A percentile compares a stretch with the other conserved stretches of the same genome.
phyloP scores from a whole-genome alignment of 1,139 yeast genomes.

The Taphrina flavorubra region DNA sequence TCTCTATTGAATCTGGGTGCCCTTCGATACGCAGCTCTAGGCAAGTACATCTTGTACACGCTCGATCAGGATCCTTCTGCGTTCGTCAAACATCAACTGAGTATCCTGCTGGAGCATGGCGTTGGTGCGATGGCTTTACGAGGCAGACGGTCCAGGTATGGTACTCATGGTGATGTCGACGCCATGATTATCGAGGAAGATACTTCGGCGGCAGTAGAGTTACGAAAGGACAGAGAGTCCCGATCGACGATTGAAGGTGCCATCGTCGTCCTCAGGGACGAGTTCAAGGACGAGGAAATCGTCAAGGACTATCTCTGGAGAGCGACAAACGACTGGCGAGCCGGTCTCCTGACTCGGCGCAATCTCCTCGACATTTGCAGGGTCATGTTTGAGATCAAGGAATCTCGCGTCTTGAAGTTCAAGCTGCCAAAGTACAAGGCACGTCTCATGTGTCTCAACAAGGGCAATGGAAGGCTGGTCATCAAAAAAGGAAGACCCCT shows the following conservation, averaged over 20 bases:
- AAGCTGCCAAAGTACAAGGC: conserved; percentile 71
- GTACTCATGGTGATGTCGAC: conserved; percentile 46
- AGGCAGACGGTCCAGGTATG: conserved; percentile 54
- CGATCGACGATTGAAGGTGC: conserved; percentile 66
- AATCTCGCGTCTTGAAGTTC: conserved; percentile 65
- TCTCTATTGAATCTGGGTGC: conserved; percentile 79
- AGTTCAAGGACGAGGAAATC: conserved; percentile 68
- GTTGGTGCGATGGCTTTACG: conserved; percentile 73
- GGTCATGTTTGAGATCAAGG: conserved; percentile 68
- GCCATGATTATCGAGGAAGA: conserved; percentile 57
- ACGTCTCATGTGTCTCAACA: conserved; percentile 47
- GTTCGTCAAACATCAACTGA: conserved; percentile 60
- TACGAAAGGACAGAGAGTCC: conserved; percentile 54
- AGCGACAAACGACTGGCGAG: conserved; percentile 59
- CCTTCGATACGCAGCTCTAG: conserved; percentile 64
- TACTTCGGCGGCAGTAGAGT: conserved; percentile 52
- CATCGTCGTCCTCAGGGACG: conserved; percentile 68
- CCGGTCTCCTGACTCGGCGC: conserved; percentile 65
- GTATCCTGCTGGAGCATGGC: conserved; percentile 59
- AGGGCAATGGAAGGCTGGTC: conserved; percentile 59
- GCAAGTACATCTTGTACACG: conserved; percentile 67
- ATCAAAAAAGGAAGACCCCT: conserved; percentile 29
- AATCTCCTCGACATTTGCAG: conserved; percentile 68
- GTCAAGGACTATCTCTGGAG: conserved; percentile 70
- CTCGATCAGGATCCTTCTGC: conserved; percentile 64